Base-by-base conservation (phyloP, 2,329 filamentous ascomycete species). In the Magnaporthiopsis incrustans region DNA sequence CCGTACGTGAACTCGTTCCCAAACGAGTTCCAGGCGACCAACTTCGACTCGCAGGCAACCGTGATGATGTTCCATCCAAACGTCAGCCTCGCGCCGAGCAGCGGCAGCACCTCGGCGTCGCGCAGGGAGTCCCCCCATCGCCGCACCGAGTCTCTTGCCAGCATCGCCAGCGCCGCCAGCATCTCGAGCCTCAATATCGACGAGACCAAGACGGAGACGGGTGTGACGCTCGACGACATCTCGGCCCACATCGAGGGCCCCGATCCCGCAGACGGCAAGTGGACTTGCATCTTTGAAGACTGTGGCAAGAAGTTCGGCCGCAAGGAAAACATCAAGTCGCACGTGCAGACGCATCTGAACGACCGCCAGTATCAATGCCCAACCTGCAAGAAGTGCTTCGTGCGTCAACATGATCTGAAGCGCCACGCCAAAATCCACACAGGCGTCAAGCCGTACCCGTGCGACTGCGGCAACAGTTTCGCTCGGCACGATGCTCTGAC, bases 311-410 rank as follows among this genome's bases (percentile, higher is more conserved):
- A 88, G 63, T 98, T 99, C 73, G 94, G 93, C n/a, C 87, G 95
- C 70, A 96, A 97, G 75, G 95, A 99, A 76, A 98, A 99, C 77
- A 97, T 98, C 80, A 96, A 97, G 75, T 96, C 93, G 0, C 95
- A 99, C 75, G 91, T 99, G 18, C 95, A 99, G 77, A 99, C 95
- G 4, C 95, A 99, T 77, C 88, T 99, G 68, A 95, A 96, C 71
- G 95, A 99, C 75, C 86, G 95, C 60, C 95, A 97, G 74, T 99
- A 92, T 78, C 89, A 91, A 75, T 99, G 95, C 77, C 92, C 94
- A 59, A 89, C 90, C 64, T 99, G 95, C 79, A 84, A 89, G 63
- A 98, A 98, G 78, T 94, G 92, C 77, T 99, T 99, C 74, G 95
- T 98, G 57, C 89, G 95, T 53, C 93, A 97, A 71, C 95, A 99